A percentile compares a stretch with the other conserved stretches of the same genome.
Conservation (phyloP, 805 yeast species). For the Ascoidea tarda region DNA sequence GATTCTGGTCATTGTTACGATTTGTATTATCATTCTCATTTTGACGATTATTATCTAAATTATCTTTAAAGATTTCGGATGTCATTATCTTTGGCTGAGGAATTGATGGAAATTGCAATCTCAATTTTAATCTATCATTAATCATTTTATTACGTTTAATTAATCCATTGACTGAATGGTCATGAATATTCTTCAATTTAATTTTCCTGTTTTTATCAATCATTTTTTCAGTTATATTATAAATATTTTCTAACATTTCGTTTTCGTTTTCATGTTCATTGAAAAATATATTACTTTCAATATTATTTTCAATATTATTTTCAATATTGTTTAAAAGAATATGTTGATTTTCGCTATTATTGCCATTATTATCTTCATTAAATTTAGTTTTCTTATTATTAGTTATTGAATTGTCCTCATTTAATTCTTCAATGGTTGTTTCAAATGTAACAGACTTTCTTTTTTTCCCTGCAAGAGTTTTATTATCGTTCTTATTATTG, state of each 20-base stretch:
- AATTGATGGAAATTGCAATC: background rate
- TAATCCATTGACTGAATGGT: background rate
- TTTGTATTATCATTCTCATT: no score
- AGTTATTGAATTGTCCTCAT: background rate
- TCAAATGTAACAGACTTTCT: background rate
- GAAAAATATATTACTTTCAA: background rate
- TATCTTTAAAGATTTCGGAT: background rate
- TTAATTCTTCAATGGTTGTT: background rate
- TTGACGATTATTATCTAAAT: background rate
- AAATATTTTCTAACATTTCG: no score
- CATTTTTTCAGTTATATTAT: no score
- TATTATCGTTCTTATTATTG: background rate
- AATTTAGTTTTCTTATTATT: background rate
- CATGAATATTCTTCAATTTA: no score
- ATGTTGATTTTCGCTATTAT: no score
- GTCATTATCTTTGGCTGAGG: background rate
- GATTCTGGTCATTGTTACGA: background rate
- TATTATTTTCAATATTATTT: background rate
- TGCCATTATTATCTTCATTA: background rate
- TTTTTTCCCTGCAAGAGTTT: no score
- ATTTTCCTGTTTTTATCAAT: no score
- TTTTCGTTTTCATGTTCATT: no score
- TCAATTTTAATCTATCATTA: background rate
- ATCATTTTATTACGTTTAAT: no score
- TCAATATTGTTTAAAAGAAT: background rate